These are phyloP conservation scores for Zea mays DNA, from an alignment of 176 grass and related monocot species.

Conservation along the genomic window Zm-B73-REFERENCE-NAM-5.0 NC_050098.1:208157501-208158000, in stretches of 20 bases:
- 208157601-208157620: conserved; percentile 79
- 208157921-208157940: neutral
- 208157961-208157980: neutral
- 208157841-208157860: conserved; percentile 13
- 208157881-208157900: neutral
- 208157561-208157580: neutral
- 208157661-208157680: conserved; percentile 46
- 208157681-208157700: conserved; percentile 51
- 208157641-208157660: conserved; percentile 65
- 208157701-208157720: conserved; percentile 33
- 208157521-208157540: conserved; percentile 23
- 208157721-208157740: neutral
- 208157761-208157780: neutral
- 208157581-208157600: conserved; percentile 49
- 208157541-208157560: neutral
- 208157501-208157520: neutral
- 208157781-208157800: conserved; percentile 1
- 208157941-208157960: neutral
- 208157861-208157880: neutral
- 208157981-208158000: neutral
- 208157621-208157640: conserved; percentile 93
- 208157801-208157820: neutral
- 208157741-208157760: neutral
- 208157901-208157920: neutral
- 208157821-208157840: neutral